Conservation (phyloP, 306 rosid genomes). For the Corylus avellana region DNA sequence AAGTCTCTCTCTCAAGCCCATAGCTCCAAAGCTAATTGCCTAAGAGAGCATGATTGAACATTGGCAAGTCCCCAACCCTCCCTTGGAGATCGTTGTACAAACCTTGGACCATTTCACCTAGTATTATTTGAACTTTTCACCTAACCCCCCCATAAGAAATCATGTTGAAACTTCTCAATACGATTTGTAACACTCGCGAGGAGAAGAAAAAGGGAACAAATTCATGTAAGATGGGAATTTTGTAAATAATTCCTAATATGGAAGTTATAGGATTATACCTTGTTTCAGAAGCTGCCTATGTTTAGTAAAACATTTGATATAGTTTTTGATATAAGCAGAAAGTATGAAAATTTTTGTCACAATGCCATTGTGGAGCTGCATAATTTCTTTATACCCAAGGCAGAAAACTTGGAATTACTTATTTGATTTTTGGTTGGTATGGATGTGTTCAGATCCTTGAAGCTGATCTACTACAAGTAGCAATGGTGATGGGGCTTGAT, state of each 20-base stretch:
- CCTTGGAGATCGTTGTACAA: too few relatives aligned
- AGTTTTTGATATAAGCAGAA: constrained; percentile 12
- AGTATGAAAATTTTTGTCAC: constrained; percentile 19
- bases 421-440: constrained; percentile 21
- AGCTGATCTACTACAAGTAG: constrained; percentile 89
- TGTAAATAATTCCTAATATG: neutral
- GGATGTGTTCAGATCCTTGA: constrained; percentile 66
- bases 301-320: constrained; percentile 1
- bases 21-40: too few relatives aligned
- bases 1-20: too few relatives aligned
- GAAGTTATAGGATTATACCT: neutral
- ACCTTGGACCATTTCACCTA: too few relatives aligned
- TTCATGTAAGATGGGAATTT: neutral
- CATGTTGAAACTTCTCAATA: too few relatives aligned
- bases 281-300: constrained; percentile 15
- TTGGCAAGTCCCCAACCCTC: too few relatives aligned
- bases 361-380: constrained; percentile 10
- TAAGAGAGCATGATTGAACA: too few relatives aligned
- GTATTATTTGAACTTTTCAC: too few relatives aligned
- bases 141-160: too few relatives aligned
- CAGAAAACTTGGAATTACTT: neutral
- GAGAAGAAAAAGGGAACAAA: too few relatives aligned
- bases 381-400: constrained; percentile 16
- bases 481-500: constrained; percentile 87
- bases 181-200: too few relatives aligned